Evolutionary conservation across 2,329 filamentous ascomycete species (phyloP).

Genomic region (Mollisiaceae sp.): DNA sequence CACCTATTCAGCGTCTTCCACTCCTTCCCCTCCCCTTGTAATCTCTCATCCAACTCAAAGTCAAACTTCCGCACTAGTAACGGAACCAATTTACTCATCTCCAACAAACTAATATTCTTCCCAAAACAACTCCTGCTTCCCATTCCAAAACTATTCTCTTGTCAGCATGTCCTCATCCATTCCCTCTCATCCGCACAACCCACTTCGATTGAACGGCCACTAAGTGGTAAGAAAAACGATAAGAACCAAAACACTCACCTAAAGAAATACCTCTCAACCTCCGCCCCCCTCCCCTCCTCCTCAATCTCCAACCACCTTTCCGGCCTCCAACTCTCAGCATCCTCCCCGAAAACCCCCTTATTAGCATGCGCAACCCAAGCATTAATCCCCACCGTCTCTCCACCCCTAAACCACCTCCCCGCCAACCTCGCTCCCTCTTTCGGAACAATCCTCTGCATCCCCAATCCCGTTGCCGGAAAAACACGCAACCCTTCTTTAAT

Average conservation of each 20-base stretch:
- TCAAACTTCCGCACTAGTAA: conserved; percentile 30
- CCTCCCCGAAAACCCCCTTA: conserved; percentile 49
- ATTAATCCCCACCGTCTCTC: conserved; percentile 50
- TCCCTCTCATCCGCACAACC: no score
- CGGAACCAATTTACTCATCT: conserved; percentile 48
- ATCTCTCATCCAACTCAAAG: conserved; percentile 8
- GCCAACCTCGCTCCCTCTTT: conserved; percentile 49
- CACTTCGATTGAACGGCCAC: no score
- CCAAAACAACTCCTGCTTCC: conserved; percentile 43
- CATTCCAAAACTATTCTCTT: not conserved
- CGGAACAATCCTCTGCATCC: conserved; percentile 54
- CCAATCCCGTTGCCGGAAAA: conserved; percentile 53
- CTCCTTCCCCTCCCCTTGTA: not conserved
- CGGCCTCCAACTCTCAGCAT: conserved; percentile 50
- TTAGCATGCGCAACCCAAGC: conserved; percentile 51
- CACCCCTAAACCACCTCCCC: conserved; percentile 48
- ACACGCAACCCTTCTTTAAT: conserved; percentile 51
- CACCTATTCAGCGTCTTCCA: conserved; percentile 15
- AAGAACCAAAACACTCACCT: not conserved
- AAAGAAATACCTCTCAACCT: conserved; percentile 30
- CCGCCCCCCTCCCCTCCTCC: conserved; percentile 30
- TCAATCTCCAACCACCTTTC: conserved; percentile 50
- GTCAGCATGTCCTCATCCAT: no score
- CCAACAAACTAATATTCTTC: conserved; percentile 47
- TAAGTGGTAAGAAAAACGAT: no score